Evolutionary conservation across 345 rosid species (phyloP).

Genomic region (Fremontodendron californicum): DNA sequence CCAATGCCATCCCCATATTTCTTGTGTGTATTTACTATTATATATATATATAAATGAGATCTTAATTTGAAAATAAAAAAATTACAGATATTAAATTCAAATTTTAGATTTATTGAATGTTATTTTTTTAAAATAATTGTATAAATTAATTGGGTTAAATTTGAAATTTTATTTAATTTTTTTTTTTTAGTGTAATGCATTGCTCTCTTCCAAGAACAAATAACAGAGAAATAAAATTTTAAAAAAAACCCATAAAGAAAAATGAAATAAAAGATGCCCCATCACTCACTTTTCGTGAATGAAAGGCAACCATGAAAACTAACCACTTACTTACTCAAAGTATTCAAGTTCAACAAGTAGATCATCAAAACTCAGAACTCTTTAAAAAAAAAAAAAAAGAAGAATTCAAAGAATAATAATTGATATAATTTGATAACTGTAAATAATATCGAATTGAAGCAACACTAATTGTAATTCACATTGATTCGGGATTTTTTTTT

Average conservation of each 20-base stretch:
- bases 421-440: not conserved
- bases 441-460: slow-evolving; percentile 13
- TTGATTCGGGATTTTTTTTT: slow-evolving; percentile 4
- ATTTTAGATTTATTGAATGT: no score
- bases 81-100: no score
- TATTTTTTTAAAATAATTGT: no score
- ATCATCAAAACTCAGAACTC: slow-evolving; percentile 24
- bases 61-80: no score
- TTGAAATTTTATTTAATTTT: no score
- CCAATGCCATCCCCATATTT: slow-evolving; percentile 18
- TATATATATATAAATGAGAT: no score
- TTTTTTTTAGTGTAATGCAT: slow-evolving; percentile 29
- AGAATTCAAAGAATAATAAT: slow-evolving; percentile 28
- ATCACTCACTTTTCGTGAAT: slow-evolving; percentile 89
- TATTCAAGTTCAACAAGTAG: slow-evolving; percentile 59
- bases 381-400: not conserved
- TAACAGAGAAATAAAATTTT: not conserved
- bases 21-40: slow-evolving; percentile 1
- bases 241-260: not conserved
- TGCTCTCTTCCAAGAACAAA: slow-evolving; percentile 20
- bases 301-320: slow-evolving; percentile 77
- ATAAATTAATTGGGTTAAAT: no score
- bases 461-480: slow-evolving; percentile 40
- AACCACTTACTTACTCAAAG: slow-evolving; percentile 86
- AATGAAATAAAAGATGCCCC: slow-evolving; percentile 46